These are phyloP conservation scores for Nemania bipapillata DNA, from an alignment of 2,329 filamentous ascomycete species.

Conservation along the genomic window DNA sequence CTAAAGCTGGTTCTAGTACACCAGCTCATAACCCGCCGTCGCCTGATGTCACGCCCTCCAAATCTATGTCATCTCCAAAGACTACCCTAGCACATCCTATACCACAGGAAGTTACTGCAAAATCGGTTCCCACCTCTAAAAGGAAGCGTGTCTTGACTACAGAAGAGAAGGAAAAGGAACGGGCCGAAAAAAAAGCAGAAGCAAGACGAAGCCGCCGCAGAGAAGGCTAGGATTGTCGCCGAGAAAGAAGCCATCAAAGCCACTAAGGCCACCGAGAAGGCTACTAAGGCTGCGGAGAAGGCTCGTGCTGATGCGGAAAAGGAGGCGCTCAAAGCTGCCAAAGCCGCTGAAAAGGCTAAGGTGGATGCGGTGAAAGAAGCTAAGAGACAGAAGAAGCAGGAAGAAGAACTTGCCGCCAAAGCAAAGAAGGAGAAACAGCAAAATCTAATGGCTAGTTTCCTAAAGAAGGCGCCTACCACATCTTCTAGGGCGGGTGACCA, in stretches of 20 bases:
- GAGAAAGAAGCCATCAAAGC: conserved; percentile 33
- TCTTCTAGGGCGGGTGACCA: conserved; percentile 42
- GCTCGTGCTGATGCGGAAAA: conserved; percentile 46
- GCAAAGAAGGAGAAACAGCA: conserved; percentile 58
- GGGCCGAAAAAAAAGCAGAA: conserved; percentile 61
- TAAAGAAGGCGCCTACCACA: conserved; percentile 44
- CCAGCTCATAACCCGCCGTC: conserved; percentile 54
- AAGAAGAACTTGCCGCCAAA: conserved; percentile 53
- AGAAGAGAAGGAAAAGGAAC: conserved; percentile 56
- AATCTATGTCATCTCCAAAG: conserved; percentile 40
- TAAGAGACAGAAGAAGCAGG: conserved; percentile 58
- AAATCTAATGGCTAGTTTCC: conserved; percentile 45
- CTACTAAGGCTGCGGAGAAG: conserved; percentile 51
- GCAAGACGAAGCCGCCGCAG: conserved; percentile 60
- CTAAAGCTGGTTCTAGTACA: conserved; percentile 58
- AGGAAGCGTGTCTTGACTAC: conserved; percentile 54
- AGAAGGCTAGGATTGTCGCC: conserved; percentile 41
- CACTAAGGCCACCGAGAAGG: conserved; percentile 23
- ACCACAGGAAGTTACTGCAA: conserved; percentile 4
- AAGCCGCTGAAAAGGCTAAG: conserved; percentile 50
- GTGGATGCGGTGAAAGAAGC: conserved; percentile 58
- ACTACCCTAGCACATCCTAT: conserved; percentile 40
- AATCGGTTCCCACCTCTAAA: conserved; percentile 45
- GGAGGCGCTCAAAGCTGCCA: conserved; percentile 28
- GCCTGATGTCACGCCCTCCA: conserved; percentile 48